Evolutionary conservation across 2,329 filamentous ascomycete genomes (phyloP).

Genomic region (Penicillium thymicola): DNA sequence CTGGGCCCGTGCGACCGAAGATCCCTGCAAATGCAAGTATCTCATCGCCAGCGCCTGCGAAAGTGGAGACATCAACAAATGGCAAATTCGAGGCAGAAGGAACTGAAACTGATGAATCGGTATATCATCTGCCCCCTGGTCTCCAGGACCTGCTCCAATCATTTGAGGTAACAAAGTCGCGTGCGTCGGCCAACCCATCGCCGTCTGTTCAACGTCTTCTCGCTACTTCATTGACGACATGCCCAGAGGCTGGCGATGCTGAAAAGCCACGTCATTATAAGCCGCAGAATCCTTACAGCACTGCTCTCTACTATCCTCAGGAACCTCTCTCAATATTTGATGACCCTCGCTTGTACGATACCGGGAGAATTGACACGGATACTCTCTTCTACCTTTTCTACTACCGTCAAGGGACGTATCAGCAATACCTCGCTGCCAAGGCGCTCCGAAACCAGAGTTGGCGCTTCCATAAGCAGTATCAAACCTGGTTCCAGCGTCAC

Average conservation of each 20-base stretch:
- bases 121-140: slow-evolving; percentile 87
- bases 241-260: slow-evolving; percentile 72
- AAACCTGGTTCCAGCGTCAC: slow-evolving; percentile 98
- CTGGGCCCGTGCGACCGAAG: slow-evolving; percentile 43
- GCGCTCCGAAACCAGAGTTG: slow-evolving; percentile 98
- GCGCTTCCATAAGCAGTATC: slow-evolving; percentile 99
- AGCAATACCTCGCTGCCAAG: slow-evolving; percentile 93
- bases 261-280: slow-evolving; percentile 81
- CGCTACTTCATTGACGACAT: slow-evolving; percentile 67
- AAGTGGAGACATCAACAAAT: slow-evolving; percentile 50
- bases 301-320: slow-evolving; percentile 81
- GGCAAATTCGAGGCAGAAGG: slow-evolving; percentile 50
- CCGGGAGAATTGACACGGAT: slow-evolving; percentile 80
- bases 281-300: slow-evolving; percentile 75
- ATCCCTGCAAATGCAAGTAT: slow-evolving; percentile 49
- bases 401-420: slow-evolving; percentile 93
- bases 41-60: slow-evolving; percentile 45
- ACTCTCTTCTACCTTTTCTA: slow-evolving; percentile 99
- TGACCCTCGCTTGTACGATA: slow-evolving; percentile 77
- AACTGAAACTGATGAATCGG: slow-evolving; percentile 67
- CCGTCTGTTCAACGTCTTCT: slow-evolving; percentile 71
- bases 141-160: slow-evolving; percentile 88
- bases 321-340: slow-evolving; percentile 90
- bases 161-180: slow-evolving; percentile 77
- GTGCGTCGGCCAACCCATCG: slow-evolving; percentile 58